phyloP scores from a whole-genome alignment of 306 rosid species.

The Malus sieversii region DNA sequence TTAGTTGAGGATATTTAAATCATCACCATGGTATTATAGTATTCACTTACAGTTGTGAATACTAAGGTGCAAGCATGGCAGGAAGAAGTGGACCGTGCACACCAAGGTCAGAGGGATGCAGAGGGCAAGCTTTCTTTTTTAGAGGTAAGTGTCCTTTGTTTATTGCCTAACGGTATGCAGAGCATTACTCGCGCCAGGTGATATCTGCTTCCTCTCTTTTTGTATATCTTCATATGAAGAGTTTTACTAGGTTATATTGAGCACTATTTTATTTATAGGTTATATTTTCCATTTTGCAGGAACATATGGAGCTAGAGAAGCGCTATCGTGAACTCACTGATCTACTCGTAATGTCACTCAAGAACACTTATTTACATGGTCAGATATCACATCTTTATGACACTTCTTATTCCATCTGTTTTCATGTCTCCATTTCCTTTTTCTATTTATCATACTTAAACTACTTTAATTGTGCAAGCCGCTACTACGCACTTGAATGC shows the following conservation, averaged over 20 bases:
- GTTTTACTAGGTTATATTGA: neutral
- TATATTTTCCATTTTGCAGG: slow-evolving; percentile 48
- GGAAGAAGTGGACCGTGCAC: too few relatives aligned
- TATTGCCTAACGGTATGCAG: too few relatives aligned
- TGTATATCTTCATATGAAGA: neutral
- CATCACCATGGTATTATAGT: too few relatives aligned
- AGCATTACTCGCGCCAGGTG: neutral
- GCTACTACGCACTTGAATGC: neutral
- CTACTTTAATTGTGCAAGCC: neutral
- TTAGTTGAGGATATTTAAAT: too few relatives aligned
- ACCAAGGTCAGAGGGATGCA: too few relatives aligned
- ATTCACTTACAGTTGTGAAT: too few relatives aligned
- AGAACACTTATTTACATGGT: neutral
- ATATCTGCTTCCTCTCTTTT: neutral
- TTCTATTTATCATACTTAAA: neutral
- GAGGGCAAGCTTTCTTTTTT: too few relatives aligned
- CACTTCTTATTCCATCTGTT: neutral
- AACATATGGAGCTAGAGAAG: slow-evolving; percentile 93
- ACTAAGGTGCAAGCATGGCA: too few relatives aligned
- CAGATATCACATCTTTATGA: neutral
- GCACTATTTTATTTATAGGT: slow-evolving; percentile 15
- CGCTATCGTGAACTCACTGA: slow-evolving; percentile 97
- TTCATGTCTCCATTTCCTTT: neutral
- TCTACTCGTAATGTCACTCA: slow-evolving; percentile 59
- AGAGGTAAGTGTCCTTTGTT: too few relatives aligned